Evolutionary conservation across 768 basidiomycete genomes (phyloP).

Genomic region (Coprinopsis strossmayeri): DNA sequence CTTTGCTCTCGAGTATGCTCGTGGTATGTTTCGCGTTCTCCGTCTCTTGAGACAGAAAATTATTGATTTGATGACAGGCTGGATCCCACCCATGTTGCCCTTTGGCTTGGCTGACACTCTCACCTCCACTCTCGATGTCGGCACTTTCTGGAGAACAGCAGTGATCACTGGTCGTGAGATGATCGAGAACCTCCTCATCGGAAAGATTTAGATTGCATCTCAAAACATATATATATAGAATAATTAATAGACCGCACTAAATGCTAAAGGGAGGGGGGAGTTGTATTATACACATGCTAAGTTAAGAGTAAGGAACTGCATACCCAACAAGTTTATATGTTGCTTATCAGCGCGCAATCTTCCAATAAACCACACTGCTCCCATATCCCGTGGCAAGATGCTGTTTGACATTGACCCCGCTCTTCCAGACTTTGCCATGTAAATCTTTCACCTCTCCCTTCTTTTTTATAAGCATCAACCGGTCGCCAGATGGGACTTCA

Average conservation of each 20-base stretch:
- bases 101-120: conserved; percentile 87
- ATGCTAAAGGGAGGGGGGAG: no score
- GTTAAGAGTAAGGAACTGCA: no score
- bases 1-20: conserved; percentile 92
- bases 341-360: no score
- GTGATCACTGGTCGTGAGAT: conserved; percentile 82
- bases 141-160: conserved; percentile 73
- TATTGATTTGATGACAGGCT: conserved; percentile 48
- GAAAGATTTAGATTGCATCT: conserved; percentile 83
- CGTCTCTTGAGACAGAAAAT: background rate
- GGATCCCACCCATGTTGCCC: conserved; percentile 96
- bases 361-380: conserved; percentile 69
- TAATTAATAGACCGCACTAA: no score
- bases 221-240: no score
- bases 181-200: conserved; percentile 69
- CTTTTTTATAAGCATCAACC: conserved; percentile 51
- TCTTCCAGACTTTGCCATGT: conserved; percentile 53
- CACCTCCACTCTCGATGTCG: conserved; percentile 84
- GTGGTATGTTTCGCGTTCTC: conserved; percentile 50
- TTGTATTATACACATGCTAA: no score
- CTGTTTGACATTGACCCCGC: conserved; percentile 59
- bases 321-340: no score
- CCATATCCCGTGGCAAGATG: conserved; percentile 54
- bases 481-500: conserved; percentile 42
- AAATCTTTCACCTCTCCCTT: conserved; percentile 52